Percentiles rank a stretch among this genome's conserved stretches.
phyloP scores from a whole-genome alignment of 1,284 basidiomycete genomes.

The Heterobasidion occidentale region DNA sequence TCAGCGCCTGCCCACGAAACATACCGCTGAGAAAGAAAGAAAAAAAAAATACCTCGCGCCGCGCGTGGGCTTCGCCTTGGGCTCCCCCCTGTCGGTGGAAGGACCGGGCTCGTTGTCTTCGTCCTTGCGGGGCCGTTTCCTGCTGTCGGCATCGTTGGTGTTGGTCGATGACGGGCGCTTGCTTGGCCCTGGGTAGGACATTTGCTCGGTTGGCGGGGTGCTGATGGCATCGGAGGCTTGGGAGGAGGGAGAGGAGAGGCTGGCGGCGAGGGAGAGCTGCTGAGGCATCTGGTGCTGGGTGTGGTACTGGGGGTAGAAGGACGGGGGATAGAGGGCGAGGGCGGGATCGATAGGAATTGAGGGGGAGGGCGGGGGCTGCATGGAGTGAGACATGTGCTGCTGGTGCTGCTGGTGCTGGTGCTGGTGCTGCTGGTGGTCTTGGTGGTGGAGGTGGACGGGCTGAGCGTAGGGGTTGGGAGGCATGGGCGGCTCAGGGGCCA shows the following conservation, averaged over 20 bases:
- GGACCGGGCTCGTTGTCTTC: constrained; percentile 35
- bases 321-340: constrained; percentile 10
- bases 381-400: constrained; percentile 20
- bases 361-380: constrained; percentile 14
- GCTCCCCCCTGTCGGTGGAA: constrained; percentile 51
- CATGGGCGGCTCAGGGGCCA: constrained; percentile 16
- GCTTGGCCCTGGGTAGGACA: constrained; percentile 42
- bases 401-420: constrained; percentile 23
- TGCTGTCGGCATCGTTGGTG: constrained; percentile 32
- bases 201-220: constrained; percentile 58
- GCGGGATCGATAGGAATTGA: constrained; percentile 13
- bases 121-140: constrained; percentile 49
- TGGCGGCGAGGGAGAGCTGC: constrained; percentile 21
- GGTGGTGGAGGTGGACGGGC: constrained; percentile 15
- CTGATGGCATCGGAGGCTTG: constrained; percentile 68
- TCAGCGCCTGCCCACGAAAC: constrained; percentile 4
- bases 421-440: constrained; percentile 25
- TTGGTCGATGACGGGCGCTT: constrained; percentile 57
- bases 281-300: constrained; percentile 25
- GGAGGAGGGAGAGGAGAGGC: constrained; percentile 48
- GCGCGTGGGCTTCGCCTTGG: constrained; percentile 78
- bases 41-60: constrained; percentile 71
- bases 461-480: constrained; percentile 22
- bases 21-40: not conserved
- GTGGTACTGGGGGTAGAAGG: constrained; percentile 19